Percentiles rank a stretch among this genome's conserved stretches.
Conservation (phyloP, 305 asterid genomes). For the Solanum chacoense region DNA sequence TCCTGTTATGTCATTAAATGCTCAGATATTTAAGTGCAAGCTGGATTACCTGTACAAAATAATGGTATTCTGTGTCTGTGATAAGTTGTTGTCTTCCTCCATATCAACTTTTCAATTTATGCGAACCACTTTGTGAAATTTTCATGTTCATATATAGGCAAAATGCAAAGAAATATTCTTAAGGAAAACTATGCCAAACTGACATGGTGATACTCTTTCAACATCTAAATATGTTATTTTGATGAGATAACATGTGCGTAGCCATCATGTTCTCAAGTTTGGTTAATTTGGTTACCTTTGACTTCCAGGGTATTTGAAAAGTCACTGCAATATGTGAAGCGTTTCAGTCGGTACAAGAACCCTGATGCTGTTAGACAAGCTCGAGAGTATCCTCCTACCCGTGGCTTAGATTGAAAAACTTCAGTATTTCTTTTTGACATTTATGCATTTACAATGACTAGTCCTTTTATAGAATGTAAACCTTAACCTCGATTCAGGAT, state of each 20-base stretch:
- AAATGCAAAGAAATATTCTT: neutral
- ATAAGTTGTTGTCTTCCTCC: neutral
- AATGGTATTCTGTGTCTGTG: neutral
- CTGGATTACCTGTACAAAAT: neutral
- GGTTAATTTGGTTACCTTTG: slow-evolving; percentile 6
- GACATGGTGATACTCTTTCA: neutral
- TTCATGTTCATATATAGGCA: neutral
- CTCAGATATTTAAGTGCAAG: neutral
- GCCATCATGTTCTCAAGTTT: neutral
- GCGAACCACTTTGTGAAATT: neutral
- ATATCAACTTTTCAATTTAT: neutral
- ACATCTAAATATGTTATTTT: neutral
- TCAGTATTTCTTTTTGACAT: neutral
- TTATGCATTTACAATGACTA: neutral
- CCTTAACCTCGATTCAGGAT: slow-evolving; percentile 22
- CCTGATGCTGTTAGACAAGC: slow-evolving; percentile 98
- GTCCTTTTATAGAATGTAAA: neutral
- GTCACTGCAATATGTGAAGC: slow-evolving; percentile 94
- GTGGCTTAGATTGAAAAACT: neutral
- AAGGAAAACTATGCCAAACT: neutral
- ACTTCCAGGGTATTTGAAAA: slow-evolving; percentile 85
- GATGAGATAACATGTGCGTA: neutral
- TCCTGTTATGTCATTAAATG: neutral
- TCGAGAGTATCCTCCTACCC: slow-evolving; percentile 84
- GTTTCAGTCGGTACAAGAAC: slow-evolving; percentile 92